Evolutionary conservation across 1,284 basidiomycete genomes (phyloP), one percentile per base, ranked within the genome.

Genomic region (Apiotrichum mycotoxinovorans): DNA sequence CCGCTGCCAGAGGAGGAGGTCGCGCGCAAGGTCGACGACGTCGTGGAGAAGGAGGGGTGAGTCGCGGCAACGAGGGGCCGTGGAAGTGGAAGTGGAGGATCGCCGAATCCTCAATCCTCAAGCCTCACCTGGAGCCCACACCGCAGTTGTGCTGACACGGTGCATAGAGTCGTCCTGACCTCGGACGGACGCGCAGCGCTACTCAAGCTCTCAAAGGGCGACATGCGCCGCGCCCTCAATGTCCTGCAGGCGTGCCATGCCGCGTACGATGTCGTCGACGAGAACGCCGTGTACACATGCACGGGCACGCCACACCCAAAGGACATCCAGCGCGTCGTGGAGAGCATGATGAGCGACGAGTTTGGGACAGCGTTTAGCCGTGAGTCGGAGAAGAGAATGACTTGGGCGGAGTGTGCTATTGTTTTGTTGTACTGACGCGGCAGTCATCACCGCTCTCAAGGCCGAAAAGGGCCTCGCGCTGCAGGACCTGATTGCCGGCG

Each of bases 201-300:
- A 37, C 81, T 98, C 43, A 96, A 91, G 73, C 83, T 99, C 11
- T 93, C 91, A 0, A 88, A 87, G 65, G 96, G 96, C 27, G 96
- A 99, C 74, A 99, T 99, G 96, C 86, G 96, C 62, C 82, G 96
- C 53, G 95, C 94, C 1, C 81, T 99, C 43, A 98, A 97, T 71
- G 87, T 99, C 38, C 80, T 98, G 12, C 95, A 99, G 80, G 96
- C 96, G 2, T 98, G 95, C 70, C 91, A 98, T 75, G 94, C 96
- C 18, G 96, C 95, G 2, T 97, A 96, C 72, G 91, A 94, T 45
- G 75, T 83, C 4, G 87, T 87, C 34, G 89, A 91, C 65, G 93
- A 97, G 77, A 85, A 85, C 0, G 92, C 95, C 59, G 86, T 99
- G 20, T 99, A 98, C 77, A 90, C 88, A 63, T 98, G 95, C 72